Conservation (phyloP, 306 rosid species). For the Sophora flavescens region DNA sequence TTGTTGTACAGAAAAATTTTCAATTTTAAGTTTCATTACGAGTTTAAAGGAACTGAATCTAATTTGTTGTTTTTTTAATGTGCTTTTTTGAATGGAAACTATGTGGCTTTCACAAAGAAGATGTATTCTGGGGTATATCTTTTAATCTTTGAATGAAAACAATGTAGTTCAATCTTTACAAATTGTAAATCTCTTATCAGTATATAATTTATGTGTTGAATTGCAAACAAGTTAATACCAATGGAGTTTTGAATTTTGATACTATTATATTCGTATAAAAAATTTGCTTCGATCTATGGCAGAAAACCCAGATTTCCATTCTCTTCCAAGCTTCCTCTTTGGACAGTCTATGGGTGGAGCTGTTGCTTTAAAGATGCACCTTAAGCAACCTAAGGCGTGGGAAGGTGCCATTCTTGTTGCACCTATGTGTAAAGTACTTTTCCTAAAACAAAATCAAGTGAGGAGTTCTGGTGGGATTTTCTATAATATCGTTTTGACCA, state of each 20-base stretch:
- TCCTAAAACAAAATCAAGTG: constrained; percentile 41
- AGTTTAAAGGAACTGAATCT: background rate
- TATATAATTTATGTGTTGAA: background rate
- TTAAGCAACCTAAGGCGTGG: constrained; percentile 85
- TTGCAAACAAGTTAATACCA: constrained; percentile 1
- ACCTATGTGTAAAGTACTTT: constrained; percentile 94
- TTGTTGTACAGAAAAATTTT: background rate
- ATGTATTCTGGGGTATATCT: background rate
- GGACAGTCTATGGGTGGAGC: constrained; percentile 99
- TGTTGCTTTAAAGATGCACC: constrained; percentile 78
- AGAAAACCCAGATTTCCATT: constrained; percentile 66
- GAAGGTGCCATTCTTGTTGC: constrained; percentile 96
- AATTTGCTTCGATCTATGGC: constrained; percentile 48
- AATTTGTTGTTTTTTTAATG: background rate
- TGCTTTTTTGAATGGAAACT: constrained; percentile 14
- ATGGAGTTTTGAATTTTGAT: background rate
- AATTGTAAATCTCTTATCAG: constrained; percentile 30
- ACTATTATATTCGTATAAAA: constrained; percentile 20
- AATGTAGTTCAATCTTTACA: constrained; percentile 15
- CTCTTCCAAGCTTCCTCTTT: constrained; percentile 81
- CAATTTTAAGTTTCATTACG: background rate
- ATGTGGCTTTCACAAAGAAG: constrained; percentile 26
- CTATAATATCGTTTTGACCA: constrained; percentile 42
- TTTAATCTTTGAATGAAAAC: background rate
- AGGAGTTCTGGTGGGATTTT: background rate